Conservation (phyloP, 192 early-diverging fungal species). For the Backusella circina region DNA sequence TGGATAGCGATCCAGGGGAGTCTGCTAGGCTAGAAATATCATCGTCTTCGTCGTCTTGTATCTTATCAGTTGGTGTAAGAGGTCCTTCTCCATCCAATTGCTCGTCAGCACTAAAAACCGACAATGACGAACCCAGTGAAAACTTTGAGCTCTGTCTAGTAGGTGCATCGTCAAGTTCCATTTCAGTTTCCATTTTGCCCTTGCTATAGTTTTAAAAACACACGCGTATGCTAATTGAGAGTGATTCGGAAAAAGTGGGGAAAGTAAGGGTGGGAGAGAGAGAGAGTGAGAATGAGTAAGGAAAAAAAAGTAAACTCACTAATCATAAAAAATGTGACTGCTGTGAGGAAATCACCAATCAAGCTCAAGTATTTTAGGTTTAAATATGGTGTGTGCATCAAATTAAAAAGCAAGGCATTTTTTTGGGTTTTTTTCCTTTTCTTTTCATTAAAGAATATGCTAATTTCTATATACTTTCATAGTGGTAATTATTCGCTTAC, state of each 20-base stretch:
- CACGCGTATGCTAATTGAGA: neutral
- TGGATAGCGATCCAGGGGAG: conserved; percentile 13
- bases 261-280: neutral
- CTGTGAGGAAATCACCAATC: neutral
- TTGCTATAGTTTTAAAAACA: neutral
- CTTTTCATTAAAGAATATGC: too few relatives aligned
- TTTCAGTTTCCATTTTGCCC: neutral
- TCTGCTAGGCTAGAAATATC: conserved; percentile 2
- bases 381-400: neutral
- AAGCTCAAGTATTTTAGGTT: neutral
- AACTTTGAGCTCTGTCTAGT: conserved; percentile 33
- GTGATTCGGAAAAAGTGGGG: neutral
- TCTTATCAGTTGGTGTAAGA: conserved; percentile 26
- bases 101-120: conserved; percentile 25
- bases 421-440: neutral
- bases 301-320: neutral
- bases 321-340: neutral
- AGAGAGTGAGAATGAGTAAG: neutral
- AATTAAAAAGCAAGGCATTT: neutral
- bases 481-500: too few relatives aligned
- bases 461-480: neutral
- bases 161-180: conserved; percentile 6
- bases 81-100: conserved; percentile 28
- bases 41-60: conserved; percentile 29
- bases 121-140: conserved; percentile 31